Conservation (phyloP, 208 protist species). For the Crithidia bombi region DNA sequence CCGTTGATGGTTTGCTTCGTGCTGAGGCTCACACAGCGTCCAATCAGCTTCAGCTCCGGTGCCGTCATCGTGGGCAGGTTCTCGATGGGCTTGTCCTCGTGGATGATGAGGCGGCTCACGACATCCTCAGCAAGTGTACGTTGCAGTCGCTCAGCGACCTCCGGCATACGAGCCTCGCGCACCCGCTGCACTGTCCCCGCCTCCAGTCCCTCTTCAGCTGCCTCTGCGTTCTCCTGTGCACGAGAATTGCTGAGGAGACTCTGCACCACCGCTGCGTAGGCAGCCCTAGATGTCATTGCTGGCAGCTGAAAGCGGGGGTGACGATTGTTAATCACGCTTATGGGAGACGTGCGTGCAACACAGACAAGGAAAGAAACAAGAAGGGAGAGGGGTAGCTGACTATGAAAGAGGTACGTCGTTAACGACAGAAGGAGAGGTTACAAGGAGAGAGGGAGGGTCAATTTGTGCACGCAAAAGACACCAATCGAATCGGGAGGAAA, state of each 20-base stretch:
- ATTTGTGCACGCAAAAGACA: too few relatives aligned
- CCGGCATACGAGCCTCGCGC: not conserved
- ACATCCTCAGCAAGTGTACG: not conserved
- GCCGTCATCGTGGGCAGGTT: slow-evolving; percentile 53
- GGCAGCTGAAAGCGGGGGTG: too few relatives aligned
- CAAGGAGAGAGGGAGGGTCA: too few relatives aligned
- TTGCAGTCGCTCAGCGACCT: not conserved
- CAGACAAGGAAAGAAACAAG: too few relatives aligned
- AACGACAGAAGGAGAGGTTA: too few relatives aligned
- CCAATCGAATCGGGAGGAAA: too few relatives aligned
- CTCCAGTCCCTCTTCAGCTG: not conserved
- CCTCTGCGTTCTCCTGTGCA: not conserved
- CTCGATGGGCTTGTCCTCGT: slow-evolving; percentile 44
- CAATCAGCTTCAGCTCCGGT: slow-evolving; percentile 72
- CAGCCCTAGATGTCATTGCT: slow-evolving; percentile 2
- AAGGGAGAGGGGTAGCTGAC: not conserved
- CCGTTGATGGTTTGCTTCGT: slow-evolving; percentile 48
- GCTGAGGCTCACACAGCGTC: slow-evolving; percentile 60
- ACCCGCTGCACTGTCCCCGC: not conserved
- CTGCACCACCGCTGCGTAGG: not conserved
- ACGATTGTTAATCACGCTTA: too few relatives aligned
- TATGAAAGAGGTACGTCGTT: too few relatives aligned
- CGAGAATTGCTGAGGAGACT: not conserved
- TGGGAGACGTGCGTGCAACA: not conserved
- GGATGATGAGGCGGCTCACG: slow-evolving; percentile 17